These are phyloP conservation scores for Phlyctochytrium bullatum DNA, from an alignment of 192 early-diverging fungal species.

Conservation along the genomic window DNA sequence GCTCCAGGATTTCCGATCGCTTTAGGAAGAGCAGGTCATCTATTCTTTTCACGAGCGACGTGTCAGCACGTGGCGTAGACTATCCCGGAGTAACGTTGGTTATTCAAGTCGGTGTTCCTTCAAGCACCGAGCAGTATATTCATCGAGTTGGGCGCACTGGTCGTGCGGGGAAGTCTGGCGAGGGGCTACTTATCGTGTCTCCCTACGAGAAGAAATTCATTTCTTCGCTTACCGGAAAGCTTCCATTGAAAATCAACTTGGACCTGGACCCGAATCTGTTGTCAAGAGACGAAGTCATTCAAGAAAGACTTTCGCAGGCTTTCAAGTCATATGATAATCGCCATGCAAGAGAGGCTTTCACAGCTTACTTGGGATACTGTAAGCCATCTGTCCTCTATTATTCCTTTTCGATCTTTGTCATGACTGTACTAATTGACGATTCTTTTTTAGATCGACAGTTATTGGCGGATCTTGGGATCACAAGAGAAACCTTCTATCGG, in stretches of 20 bases:
- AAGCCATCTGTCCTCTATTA: slow-evolving; percentile 24
- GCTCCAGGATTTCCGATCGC: slow-evolving; percentile 64
- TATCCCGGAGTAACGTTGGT: slow-evolving; percentile 92
- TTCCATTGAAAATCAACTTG: slow-evolving; percentile 25
- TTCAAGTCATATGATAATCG: slow-evolving; percentile 36
- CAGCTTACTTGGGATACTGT: slow-evolving; percentile 63
- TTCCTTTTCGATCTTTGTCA: neutral
- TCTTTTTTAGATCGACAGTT: slow-evolving; percentile 16
- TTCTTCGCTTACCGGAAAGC: slow-evolving; percentile 26
- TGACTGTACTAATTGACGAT: slow-evolving; percentile 2
- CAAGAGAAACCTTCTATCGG: slow-evolving; percentile 18
- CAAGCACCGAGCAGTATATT: slow-evolving; percentile 83
- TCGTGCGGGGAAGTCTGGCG: slow-evolving; percentile 87
- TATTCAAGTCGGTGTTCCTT: slow-evolving; percentile 83
- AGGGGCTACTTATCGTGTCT: slow-evolving; percentile 77
- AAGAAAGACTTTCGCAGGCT: slow-evolving; percentile 30
- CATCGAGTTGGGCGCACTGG: slow-evolving; percentile 97
- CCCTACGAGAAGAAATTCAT: slow-evolving; percentile 80
- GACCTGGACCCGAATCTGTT: neutral
- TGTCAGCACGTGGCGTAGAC: slow-evolving; percentile 96
- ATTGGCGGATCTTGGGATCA: neutral
- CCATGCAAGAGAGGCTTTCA: slow-evolving; percentile 54
- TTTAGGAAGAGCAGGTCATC: slow-evolving; percentile 66
- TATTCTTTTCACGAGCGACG: slow-evolving; percentile 91
- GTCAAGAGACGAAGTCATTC: slow-evolving; percentile 9